Evolutionary conservation across 495 filamentous ascomycete species (phyloP), one percentile per base, ranked within the genome.

Genomic region (Penicillium goetzii): DNA sequence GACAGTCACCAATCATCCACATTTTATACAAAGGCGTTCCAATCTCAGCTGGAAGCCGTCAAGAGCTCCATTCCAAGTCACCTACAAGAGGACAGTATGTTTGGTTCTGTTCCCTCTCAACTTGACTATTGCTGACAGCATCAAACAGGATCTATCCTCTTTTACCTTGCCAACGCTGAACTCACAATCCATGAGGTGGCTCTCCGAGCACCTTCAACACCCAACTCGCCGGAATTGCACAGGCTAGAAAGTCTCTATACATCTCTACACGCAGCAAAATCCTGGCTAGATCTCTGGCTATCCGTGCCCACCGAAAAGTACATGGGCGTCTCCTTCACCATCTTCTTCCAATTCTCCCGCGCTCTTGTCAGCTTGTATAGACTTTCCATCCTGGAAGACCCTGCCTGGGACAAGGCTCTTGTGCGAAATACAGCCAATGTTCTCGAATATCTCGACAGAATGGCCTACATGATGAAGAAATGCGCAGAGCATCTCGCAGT

Each of bases 1-100:
- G 64, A 69, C 17, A 57, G 52, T 19, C 59, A 57, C 10, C 30
- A 5, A 2, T 56, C 66, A 4, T 70, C 74, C 14, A 73, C 74
- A 0, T 73, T 81, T 32, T 84, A 84, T 69, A 59, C 79, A 0
- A 74, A 76, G 21, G 74, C 81, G 0, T 76, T 85, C 40, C 73
- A 77, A 52, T 65, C 74, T 0, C 76, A 85, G 51, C 68, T 87
- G 12, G 72, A 78, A 4, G 67, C 62, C 11, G 68, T 79, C 43
- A 79, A 69, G 36, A 63, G 60, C 12, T 64, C 75, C 28, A 73
- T 83, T 15, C 74, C 77, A 0, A 45, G 49, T 19, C 66, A 76
- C 26, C 49, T 81, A 2, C 73, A 72, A 54, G 59, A 74, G 25
- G 71, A 84, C 50, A 73, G 80, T 83, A 72, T 51, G 80, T 69